Base-by-base conservation (phyloP, 768 basidiomycete species). In the Trametes elegans region DNA sequence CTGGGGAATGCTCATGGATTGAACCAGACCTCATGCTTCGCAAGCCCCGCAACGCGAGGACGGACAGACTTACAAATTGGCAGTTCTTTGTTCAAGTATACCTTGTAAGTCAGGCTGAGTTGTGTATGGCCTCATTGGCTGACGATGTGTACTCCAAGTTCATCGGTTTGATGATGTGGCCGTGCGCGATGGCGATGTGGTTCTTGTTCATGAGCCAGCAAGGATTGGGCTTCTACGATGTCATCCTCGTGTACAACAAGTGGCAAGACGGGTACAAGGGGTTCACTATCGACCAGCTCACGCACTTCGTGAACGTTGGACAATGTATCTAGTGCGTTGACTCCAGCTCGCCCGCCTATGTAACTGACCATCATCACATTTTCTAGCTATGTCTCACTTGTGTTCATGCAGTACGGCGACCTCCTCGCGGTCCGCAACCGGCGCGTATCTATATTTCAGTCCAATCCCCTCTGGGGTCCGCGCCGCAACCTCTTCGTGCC, bases 321-420 rank as follows among this genome's bases (percentile, higher is more conserved):
- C 75, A 80, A 55, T 76, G 79, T 57, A 70, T 74, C 40, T 78
- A 76, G 76, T 78, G 56, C 32, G 77, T 59, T 28, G 32, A 49
- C 38, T 24, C 19, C 7, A 5, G n/a, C 11, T 13, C 53, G 41
- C 57, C 43, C 28, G 0, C n/a, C 14, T 47, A 13, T 8, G 50
- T 8, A 76, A 65, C 76, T 78, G 63, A 75, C 77, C 16, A n/a
- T n/a, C n/a, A n/a, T n/a, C n/a, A 68, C 82, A 6, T 74, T 82
- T 31, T 10, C 32, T 21, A 78, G 76, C 58, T 78, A 78, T 53
- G 73, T 78, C 49, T 75, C 78, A 16, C 71, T 80, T 62, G 79
- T 80, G 36, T 70, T 82, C 49, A 83, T 82, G 79, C 84, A 85
- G 68, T 82, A 77, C 76, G 80, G 79, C 32, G 83, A 81, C 59